These are phyloP conservation scores for Pterulicium gracile DNA, from an alignment of 1,284 basidiomycete genomes.

Conservation along the genomic window DNA sequence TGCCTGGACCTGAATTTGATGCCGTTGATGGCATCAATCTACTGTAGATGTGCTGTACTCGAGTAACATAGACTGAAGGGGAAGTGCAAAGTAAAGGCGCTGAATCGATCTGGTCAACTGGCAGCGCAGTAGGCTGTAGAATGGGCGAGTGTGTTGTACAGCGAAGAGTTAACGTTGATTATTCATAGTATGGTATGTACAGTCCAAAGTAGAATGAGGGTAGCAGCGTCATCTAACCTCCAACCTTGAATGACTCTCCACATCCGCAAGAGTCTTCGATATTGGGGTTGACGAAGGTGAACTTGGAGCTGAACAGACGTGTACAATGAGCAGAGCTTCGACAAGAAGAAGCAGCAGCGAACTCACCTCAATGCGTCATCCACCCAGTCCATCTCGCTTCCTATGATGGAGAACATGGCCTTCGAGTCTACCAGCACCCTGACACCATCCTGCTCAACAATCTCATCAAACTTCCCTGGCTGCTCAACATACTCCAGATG, in stretches of 20 bases:
- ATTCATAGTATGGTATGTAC: slow-evolving; percentile 1
- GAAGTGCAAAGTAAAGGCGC: no score
- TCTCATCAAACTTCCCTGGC: slow-evolving; percentile 90
- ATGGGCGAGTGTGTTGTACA: no score
- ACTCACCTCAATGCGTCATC: slow-evolving; percentile 77
- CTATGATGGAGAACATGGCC: slow-evolving; percentile 96
- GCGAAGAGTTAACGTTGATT: no score
- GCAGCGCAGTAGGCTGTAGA: background rate
- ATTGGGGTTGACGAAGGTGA: slow-evolving; percentile 86
- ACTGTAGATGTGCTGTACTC: no score
- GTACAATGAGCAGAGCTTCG: slow-evolving; percentile 7
- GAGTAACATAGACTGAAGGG: no score
- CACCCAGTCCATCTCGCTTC: slow-evolving; percentile 98
- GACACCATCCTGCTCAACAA: slow-evolving; percentile 94
- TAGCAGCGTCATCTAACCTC: slow-evolving; percentile 13
- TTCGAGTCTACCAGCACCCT: slow-evolving; percentile 94
- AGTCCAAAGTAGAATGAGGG: background rate
- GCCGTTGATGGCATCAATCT: no score
- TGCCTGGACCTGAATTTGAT: no score
- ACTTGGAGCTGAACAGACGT: slow-evolving; percentile 60
- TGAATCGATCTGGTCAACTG: no score
- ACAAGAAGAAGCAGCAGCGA: slow-evolving; percentile 1
- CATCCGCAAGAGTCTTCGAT: slow-evolving; percentile 91
- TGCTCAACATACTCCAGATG: slow-evolving; percentile 94
- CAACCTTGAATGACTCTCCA: slow-evolving; percentile 79